These are phyloP conservation scores for Penstemon eatonii DNA, from an alignment of 257 asterid species.

Conservation along the genomic window DNA sequence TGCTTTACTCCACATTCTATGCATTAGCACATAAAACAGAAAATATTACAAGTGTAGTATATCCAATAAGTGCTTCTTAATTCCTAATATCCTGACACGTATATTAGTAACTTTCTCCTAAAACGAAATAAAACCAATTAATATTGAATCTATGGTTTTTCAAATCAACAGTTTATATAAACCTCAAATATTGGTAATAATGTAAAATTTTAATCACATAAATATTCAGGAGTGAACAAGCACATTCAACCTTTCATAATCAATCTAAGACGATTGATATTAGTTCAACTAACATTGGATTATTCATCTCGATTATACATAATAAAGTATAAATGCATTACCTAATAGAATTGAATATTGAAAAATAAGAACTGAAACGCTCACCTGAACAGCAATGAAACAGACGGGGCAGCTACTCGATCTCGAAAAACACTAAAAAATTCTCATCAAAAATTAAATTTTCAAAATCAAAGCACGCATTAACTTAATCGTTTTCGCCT, in stretches of 20 bases:
- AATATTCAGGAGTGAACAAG: neutral
- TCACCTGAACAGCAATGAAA: conserved; percentile 24
- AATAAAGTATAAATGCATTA: neutral
- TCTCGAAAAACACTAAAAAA: conserved; percentile 19
- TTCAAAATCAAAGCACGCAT: neutral
- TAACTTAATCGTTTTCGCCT: neutral
- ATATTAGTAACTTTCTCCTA: neutral
- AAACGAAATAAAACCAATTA: conserved; percentile 9
- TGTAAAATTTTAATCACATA: conserved; percentile 6
- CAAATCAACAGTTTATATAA: neutral
- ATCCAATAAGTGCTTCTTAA: neutral
- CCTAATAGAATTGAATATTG: neutral
- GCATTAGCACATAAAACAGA: neutral
- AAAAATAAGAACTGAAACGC: conserved; percentile 15
- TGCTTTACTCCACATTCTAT: conserved; percentile 6
- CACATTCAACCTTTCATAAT: neutral
- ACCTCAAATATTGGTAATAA: neutral
- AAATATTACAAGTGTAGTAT: neutral
- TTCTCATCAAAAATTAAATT: conserved; percentile 4
- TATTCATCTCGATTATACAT: conserved; percentile 12
- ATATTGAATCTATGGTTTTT: neutral
- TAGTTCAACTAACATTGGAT: conserved; percentile 20
- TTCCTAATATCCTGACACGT: neutral
- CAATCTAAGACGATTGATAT: neutral
- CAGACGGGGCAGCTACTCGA: conserved; percentile 17